Base-by-base conservation (phyloP, 257 asterid species). In the Fraxinus excelsior region DNA sequence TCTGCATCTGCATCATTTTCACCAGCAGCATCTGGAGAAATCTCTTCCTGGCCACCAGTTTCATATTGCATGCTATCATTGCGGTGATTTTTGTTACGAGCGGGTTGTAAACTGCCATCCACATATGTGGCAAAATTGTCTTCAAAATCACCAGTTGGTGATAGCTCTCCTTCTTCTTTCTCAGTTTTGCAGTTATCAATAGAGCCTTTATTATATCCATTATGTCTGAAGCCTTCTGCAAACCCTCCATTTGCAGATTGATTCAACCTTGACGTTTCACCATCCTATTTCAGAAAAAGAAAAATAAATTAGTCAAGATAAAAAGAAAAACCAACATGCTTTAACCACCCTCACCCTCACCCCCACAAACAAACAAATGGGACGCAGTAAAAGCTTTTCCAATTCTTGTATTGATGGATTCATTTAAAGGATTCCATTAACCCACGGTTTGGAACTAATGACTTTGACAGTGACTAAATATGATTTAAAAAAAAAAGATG, bases 81-180 rank as follows among this genome's bases (percentile, higher is more conserved):
- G 67, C 69, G 86, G 72, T 34, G 32, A 10, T 62, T 82, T 73
- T 87, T 82, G 75, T 83, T 87, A 72, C 87, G 85, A 79, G 84
- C 76, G 72, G 83, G 70, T 53, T 86, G 92, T 53, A 84, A 77
- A 70, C 69, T 79, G 82, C 84, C 84, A 71, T 84, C 87, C 18
- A 72, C 87, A 78, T 85, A 86, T 68, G 86, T 89, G 81, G 85
- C 99, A 82, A 88, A 89, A 81, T 90, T 96, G 79, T 91, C 98
- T 83, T 92, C 98, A 83, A 85, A 92, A 85, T 94, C 97, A 60
- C 92, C 91, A 80, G 76, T 90, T 26, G 97, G 97, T 56, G 98
- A 96, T 78, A 96, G 88, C 80, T 91, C 99, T 26, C 97, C 99
- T 88, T 96, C 99, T 86, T 96, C 99, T 85, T 96, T 96, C 91